Evolutionary conservation across 192 early-diverging fungal genomes (phyloP), one percentile per base, ranked within the genome.

Genomic region (Coemansia sp.): DNA sequence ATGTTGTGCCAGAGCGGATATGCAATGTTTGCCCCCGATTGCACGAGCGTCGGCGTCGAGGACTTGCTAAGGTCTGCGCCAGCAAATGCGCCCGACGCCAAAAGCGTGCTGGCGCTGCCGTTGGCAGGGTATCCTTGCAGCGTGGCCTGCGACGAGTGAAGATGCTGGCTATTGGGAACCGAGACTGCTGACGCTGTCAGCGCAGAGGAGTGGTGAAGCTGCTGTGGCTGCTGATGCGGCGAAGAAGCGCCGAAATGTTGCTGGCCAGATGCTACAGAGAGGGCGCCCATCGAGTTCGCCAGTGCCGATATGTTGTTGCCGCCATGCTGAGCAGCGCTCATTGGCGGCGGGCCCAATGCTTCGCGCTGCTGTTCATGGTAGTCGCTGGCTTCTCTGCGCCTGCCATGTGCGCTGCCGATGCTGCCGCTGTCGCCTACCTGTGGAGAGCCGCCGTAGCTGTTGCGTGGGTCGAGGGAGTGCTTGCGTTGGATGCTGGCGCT

Each of bases 231-330:
- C 41, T 68, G 67, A 31, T 53, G 62, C 1, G 32, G 51, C 29
- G 27, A 7, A 7, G 51, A 31, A n/a, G 51, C 51, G 51, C 51
- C 51, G 29, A n/a, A 54, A 12, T 54, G 25, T 4, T 53, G 49
- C 6, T 54, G 51, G 3, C 51, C 51, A 27, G 51, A 6, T 8
- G 51, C 51, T 32, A 67, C 29, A 25, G 74, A 71, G 60, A 77
- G 36, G n/a, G 60, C 65, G 25, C 74, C 74, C 76, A 77, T 72
- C 29, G 76, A 77, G 27, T 41, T 56, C 12, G 60, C 76, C 47
- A 77, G 70, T 25, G 70, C 51, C 37, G 70, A 62, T 19, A 77
- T 64, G 15, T 32, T 54, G 17, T 32, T 53, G 62, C 58, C 54
- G 62, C 58, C 54, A 43, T 53, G 64, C 39, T 58, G 36, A 45